Evolutionary conservation across 2,329 filamentous ascomycete species (phyloP).

Genomic region (Akanthomyces lecanii): DNA sequence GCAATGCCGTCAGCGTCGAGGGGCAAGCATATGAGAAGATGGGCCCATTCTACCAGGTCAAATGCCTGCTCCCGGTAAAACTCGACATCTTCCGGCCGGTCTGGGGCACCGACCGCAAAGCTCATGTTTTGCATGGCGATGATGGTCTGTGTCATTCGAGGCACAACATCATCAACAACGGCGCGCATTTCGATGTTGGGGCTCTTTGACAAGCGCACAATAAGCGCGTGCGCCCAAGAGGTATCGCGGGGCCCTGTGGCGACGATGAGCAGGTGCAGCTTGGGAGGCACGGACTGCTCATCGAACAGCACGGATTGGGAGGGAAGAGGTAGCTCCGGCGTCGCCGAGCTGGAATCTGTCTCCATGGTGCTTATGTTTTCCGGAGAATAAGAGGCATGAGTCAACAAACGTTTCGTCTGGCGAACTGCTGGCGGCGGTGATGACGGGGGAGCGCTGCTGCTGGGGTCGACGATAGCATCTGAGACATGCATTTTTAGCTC

Average conservation of each 20-base stretch:
- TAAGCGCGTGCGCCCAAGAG: slow-evolving; percentile 61
- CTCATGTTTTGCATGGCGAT: slow-evolving; percentile 55
- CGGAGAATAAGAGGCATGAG: neutral
- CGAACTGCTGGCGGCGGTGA: neutral
- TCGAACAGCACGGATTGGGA: slow-evolving; percentile 37
- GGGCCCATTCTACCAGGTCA: slow-evolving; percentile 80
- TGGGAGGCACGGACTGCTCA: slow-evolving; percentile 36
- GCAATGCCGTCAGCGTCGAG: slow-evolving; percentile 80
- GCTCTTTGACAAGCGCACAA: slow-evolving; percentile 63
- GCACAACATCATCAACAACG: slow-evolving; percentile 61
- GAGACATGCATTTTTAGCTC: slow-evolving; percentile 30
- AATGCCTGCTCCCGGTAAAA: slow-evolving; percentile 49
- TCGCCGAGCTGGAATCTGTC: neutral
- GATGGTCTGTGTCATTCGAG: slow-evolving; percentile 59
- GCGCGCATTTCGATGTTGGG: slow-evolving; percentile 57
- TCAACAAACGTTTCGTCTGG: neutral
- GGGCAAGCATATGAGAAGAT: slow-evolving; percentile 78
- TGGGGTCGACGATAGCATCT: slow-evolving; percentile 24
- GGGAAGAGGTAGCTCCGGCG: slow-evolving; percentile 25
- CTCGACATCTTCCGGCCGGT: slow-evolving; percentile 46
- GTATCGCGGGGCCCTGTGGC: slow-evolving; percentile 62
- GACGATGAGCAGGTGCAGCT: slow-evolving; percentile 59
- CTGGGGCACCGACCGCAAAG: slow-evolving; percentile 29
- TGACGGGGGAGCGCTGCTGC: neutral
- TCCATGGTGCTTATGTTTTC: neutral